A percentile compares a stretch with the other conserved stretches of the same genome.
Evolutionary conservation across 768 basidiomycete species (phyloP).

Genomic region (Mycena maculata): DNA sequence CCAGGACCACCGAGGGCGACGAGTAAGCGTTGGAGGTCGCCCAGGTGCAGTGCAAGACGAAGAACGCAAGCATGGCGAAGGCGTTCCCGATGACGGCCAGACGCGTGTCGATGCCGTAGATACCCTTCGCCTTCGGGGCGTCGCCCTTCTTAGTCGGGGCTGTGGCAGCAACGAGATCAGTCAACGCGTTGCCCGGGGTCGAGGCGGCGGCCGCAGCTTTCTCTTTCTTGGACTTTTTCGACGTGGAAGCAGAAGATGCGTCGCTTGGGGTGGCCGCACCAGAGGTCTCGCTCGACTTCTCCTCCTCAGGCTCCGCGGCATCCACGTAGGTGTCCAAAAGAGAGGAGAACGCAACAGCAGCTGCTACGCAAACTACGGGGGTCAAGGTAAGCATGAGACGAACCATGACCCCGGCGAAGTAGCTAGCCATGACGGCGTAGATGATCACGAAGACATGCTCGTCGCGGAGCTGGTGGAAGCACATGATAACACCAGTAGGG

Average conservation of each 20-base stretch:
- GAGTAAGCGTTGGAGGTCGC: conserved; percentile 96
- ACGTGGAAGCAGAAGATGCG: conserved; percentile 45
- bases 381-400: conserved; percentile 98
- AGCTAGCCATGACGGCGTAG: conserved; percentile 94
- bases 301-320: conserved; percentile 72
- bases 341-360: conserved; percentile 90
- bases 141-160: conserved; percentile 48
- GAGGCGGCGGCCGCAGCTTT: conserved; percentile 49
- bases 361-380: conserved; percentile 94
- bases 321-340: conserved; percentile 93
- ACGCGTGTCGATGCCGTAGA: conserved; percentile 90
- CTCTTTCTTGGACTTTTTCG: conserved; percentile 75
- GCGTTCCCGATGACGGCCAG: conserved; percentile 79
- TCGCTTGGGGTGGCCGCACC: conserved; percentile 45
- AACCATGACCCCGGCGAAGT: conserved; percentile 99
- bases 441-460: conserved; percentile 99
- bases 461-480: conserved; percentile 94
- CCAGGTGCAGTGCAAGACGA: conserved; percentile 97
- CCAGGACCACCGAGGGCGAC: conserved; percentile 95
- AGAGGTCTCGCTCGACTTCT: conserved; percentile 48
- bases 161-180: conserved; percentile 55
- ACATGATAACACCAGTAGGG: conserved; percentile 94
- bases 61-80: conserved; percentile 83
- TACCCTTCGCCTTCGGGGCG: conserved; percentile 62
- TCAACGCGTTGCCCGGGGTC: conserved; percentile 48